These are phyloP conservation scores for Bretziella fagacearum DNA, from an alignment of 2,329 filamentous ascomycete genomes.

Conservation along the genomic window DNA sequence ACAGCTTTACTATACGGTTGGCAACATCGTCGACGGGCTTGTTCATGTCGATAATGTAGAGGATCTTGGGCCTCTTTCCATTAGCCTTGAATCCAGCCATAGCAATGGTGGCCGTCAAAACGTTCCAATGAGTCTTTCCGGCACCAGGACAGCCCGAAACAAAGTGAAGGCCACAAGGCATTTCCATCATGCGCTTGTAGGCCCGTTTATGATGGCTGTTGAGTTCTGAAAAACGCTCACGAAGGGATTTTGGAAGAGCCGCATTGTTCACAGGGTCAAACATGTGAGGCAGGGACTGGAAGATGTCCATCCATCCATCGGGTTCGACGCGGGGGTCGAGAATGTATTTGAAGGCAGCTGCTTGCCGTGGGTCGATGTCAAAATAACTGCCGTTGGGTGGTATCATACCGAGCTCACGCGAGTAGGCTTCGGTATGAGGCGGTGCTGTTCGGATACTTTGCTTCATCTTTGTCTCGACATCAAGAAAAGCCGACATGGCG, in stretches of 20 bases:
- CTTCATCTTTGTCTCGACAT: not conserved
- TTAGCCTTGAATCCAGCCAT: constrained; percentile 10
- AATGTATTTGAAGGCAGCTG: constrained; percentile 21
- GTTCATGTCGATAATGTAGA: constrained; percentile 33
- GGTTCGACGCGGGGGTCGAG: constrained; percentile 19
- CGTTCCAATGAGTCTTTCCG: constrained; percentile 32
- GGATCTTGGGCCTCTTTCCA: constrained; percentile 19
- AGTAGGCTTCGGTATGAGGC: not conserved
- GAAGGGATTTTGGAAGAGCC: constrained; percentile 18
- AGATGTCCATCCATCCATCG: constrained; percentile 18
- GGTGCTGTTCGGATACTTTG: constrained; percentile 9
- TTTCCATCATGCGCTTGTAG: constrained; percentile 21
- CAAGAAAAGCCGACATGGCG: constrained; percentile 13
- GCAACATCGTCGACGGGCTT: constrained; percentile 30
- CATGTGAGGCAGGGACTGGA: constrained; percentile 22
- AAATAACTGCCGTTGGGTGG: not conserved
- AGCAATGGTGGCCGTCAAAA: constrained; percentile 26
- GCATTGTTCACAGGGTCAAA: constrained; percentile 17
- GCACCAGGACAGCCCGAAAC: constrained; percentile 31
- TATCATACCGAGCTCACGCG: not conserved
- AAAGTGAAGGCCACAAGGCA: constrained; percentile 29
- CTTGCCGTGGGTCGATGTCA: constrained; percentile 4
- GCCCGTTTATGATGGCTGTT: constrained; percentile 25
- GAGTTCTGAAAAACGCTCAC: constrained; percentile 21
- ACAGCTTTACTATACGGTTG: constrained; percentile 25